Evolutionary conservation across 2,329 filamentous ascomycete genomes (phyloP), one percentile per base, ranked within the genome.

Genomic region (Leptosphaerulina australis): DNA sequence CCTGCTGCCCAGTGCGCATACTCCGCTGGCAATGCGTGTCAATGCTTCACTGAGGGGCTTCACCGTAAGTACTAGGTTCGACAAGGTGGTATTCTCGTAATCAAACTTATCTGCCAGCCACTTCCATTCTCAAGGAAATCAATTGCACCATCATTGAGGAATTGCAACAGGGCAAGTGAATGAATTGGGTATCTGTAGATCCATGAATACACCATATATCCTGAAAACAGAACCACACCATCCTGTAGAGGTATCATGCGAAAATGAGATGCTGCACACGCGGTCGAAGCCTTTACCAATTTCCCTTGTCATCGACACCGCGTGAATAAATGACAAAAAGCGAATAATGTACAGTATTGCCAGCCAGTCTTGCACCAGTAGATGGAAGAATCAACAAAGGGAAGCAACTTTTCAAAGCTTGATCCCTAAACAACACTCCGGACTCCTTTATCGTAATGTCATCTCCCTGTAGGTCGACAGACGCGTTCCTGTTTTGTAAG

Each of bases 181-280:
- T 45, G 20, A 34, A 51, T 45, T 36, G 48, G 48, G 48, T 51
- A 53, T 53, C 44, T 48, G 34, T 43, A 43, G 28, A 40, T 38
- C 34, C 28, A 24, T 44, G 39, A 45, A 41, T 39, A 38, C 15
- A 46, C 36, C 39, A 33, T 35, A 33, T 35, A 39, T 31, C 35
- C 40, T 40, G 20, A 22, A 22, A 18, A 5, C 30, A 26, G 18
- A 3, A n/a, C 22, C 47, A 39, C 41, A 40, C 44, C 45, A 53
- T 44, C 45, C 45, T 45, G 26, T 53, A 50, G 30, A 55, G 50
- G 50, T 55, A 56, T 56, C 56, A 55, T 51, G 48, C 50, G 31
- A 41, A 48, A 49, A 34, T 17, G 22, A 50, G 29, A 48, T 25
- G 41, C 43, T 34, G 35, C 41, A 31, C 49, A 44, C 24, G 11